Conservation (phyloP, 225 moss, liverwort and hornwort genomes). For the Bryum argenteum region DNA sequence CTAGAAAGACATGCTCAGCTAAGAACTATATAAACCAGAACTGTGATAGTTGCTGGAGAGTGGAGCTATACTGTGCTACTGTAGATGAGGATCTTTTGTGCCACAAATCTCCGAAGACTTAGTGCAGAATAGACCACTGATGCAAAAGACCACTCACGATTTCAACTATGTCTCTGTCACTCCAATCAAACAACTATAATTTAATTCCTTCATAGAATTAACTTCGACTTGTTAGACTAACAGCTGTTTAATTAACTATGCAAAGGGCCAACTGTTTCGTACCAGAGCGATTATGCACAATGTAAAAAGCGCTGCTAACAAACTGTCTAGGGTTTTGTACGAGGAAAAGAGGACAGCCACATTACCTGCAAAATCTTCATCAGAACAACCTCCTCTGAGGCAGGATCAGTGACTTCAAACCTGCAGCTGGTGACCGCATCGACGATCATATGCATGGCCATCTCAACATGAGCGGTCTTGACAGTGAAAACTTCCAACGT, state of each 20-base stretch:
- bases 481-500: constrained; percentile 83
- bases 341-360: not conserved
- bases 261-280: not conserved
- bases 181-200: constrained; percentile 14
- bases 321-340: constrained; percentile 16
- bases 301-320: constrained; percentile 20
- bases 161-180: constrained; percentile 2
- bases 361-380: constrained; percentile 95
- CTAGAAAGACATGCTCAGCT: not conserved
- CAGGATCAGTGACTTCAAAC: constrained; percentile 98
- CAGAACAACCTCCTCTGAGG: constrained; percentile 94
- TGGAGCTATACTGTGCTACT: constrained; percentile 5
- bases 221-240: constrained; percentile 8
- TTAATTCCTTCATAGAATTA: not conserved
- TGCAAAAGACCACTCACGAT: not conserved
- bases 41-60: not conserved
- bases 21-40: not conserved
- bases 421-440: constrained; percentile 98
- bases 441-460: constrained; percentile 93
- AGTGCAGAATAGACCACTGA: not conserved
- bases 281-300: constrained; percentile 10
- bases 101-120: constrained; percentile 4
- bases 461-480: constrained; percentile 77
- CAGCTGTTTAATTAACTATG: not conserved
- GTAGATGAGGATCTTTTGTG: not conserved